A percentile compares a stretch with the other conserved stretches of the same genome.
Evolutionary conservation across 228 moss, liverwort and hornwort species (phyloP).

Genomic region (Sphagnum fallax): DNA sequence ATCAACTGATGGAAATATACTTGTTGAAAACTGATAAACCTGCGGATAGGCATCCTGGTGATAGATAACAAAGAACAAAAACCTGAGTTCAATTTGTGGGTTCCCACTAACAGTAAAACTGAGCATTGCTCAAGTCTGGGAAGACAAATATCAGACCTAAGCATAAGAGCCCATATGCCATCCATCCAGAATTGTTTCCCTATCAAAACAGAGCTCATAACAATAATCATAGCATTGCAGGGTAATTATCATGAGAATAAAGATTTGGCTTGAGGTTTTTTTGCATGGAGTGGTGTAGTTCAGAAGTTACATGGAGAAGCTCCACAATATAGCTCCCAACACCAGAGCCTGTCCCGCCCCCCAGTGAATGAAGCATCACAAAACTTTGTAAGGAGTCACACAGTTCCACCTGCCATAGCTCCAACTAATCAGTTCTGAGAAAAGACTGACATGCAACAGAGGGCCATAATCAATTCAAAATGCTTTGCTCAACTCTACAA

Average conservation of each 20-base stretch:
- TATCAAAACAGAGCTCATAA: too few relatives aligned
- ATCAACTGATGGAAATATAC: slow-evolving; percentile 74
- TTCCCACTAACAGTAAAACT: too few relatives aligned
- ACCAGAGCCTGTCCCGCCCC: slow-evolving; percentile 93
- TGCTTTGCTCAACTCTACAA: too few relatives aligned
- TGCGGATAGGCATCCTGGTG: slow-evolving; percentile 82
- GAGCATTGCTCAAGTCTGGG: too few relatives aligned
- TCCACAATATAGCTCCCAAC: slow-evolving; percentile 83
- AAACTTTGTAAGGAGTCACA: slow-evolving; percentile 93
- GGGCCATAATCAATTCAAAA: not conserved
- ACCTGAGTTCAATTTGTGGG: too few relatives aligned
- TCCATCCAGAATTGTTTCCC: too few relatives aligned
- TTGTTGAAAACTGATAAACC: slow-evolving; percentile 77
- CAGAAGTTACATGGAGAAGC: slow-evolving; percentile 63
- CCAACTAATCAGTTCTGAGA: not conserved
- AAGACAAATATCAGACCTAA: too few relatives aligned
- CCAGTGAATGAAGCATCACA: slow-evolving; percentile 85
- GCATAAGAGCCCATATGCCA: too few relatives aligned
- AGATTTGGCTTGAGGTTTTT: too few relatives aligned
- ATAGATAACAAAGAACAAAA: not conserved
- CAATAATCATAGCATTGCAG: too few relatives aligned
- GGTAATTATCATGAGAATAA: too few relatives aligned
- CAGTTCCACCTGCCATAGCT: slow-evolving; percentile 46
- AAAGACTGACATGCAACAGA: not conserved
- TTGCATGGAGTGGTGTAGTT: too few relatives aligned